Evolutionary conservation across 2,329 filamentous ascomycete species (phyloP).

Genomic region (Tolypocladium tundrense): DNA sequence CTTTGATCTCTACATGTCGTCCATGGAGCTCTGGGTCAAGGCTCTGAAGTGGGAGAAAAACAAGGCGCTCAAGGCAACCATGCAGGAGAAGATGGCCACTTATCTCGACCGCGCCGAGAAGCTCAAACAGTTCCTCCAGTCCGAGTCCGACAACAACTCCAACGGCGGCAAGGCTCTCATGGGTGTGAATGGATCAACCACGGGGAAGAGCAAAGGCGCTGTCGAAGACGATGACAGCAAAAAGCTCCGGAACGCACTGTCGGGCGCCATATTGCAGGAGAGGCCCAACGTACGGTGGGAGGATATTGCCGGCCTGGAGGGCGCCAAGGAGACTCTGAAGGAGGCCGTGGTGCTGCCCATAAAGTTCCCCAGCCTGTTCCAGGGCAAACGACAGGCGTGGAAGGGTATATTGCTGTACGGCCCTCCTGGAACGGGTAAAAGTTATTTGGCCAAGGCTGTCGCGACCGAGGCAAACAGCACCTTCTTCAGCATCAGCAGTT

Average conservation of each 20-base stretch:
- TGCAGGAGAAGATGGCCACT: constrained; percentile 85
- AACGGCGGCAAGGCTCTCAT: constrained; percentile 49
- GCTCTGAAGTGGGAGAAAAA: constrained; percentile 99
- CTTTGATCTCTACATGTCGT: constrained; percentile 90
- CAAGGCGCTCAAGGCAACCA: constrained; percentile 92
- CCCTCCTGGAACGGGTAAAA: constrained; percentile 94
- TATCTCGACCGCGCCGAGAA: constrained; percentile 99
- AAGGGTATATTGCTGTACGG: constrained; percentile 96
- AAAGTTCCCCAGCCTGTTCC: constrained; percentile 95
- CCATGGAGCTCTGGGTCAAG: constrained; percentile 96
- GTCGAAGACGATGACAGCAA: constrained; percentile 85
- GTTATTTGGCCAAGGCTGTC: constrained; percentile 92
- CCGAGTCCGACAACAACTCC: constrained; percentile 63
- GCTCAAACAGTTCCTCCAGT: constrained; percentile 81
- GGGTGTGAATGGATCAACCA: constrained; percentile 60
- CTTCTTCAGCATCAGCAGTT: constrained; percentile 97
- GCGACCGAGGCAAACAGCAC: constrained; percentile 98
- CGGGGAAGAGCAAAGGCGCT: constrained; percentile 49
- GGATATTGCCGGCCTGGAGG: constrained; percentile 89
- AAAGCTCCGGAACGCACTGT: constrained; percentile 84
- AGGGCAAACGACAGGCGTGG: constrained; percentile 94
- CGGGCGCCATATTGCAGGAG: constrained; percentile 87
- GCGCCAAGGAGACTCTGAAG: constrained; percentile 92
- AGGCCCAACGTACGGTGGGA: constrained; percentile 97
- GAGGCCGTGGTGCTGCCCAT: constrained; percentile 97